Conservation (phyloP, 2,329 filamentous ascomycete genomes). For the Clarireedia sp. region DNA sequence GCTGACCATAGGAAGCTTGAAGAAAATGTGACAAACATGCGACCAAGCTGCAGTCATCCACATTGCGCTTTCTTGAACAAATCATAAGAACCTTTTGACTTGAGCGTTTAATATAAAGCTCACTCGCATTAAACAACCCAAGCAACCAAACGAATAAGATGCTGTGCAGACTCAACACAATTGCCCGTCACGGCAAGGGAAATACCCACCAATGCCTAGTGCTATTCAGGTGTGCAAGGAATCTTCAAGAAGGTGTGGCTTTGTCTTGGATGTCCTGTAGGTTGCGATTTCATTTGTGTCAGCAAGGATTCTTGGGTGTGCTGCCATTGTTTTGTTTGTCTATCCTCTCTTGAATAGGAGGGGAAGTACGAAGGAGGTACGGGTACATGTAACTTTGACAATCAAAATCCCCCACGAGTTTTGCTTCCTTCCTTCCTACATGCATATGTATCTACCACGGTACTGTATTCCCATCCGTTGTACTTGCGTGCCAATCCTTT, state of each 20-base stretch:
- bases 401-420: background rate
- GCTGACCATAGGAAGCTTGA: background rate
- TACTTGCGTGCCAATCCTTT: background rate
- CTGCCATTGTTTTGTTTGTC: background rate
- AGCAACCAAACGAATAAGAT: constrained; percentile 2
- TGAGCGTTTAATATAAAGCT: constrained; percentile 2
- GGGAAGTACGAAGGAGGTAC: too few relatives aligned
- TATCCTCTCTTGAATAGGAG: background rate
- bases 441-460: background rate
- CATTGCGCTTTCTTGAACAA: constrained; percentile 2
- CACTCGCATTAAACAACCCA: background rate
- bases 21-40: constrained; percentile 12
- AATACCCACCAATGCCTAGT: too few relatives aligned
- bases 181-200: too few relatives aligned
- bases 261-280: background rate
- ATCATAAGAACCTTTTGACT: constrained; percentile 6
- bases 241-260: constrained; percentile 2
- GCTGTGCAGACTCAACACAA: background rate
- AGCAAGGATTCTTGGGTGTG: background rate
- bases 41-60: constrained; percentile 8
- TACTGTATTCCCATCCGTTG: constrained; percentile 6
- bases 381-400: background rate
- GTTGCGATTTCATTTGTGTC: background rate
- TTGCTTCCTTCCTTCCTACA: background rate
- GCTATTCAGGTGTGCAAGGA: background rate